phyloP scores from a whole-genome alignment of 345 rosid species.

The Euphorbia lathyris region DNA sequence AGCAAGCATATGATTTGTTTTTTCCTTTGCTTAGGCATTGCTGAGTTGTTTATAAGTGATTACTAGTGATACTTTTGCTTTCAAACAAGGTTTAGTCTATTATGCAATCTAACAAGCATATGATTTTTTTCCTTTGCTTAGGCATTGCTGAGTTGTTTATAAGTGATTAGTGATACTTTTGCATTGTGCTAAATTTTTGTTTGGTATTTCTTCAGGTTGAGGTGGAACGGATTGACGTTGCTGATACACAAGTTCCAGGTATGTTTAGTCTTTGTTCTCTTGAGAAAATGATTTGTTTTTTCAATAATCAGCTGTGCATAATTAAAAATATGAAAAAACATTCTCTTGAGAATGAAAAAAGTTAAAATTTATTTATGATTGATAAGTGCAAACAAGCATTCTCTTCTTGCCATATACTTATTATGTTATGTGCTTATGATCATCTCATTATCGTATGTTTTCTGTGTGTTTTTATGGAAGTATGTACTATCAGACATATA shows the following conservation, averaged over 20 bases:
- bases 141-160: neutral
- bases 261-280: neutral
- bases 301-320: neutral
- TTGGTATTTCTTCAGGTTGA: conserved; percentile 46
- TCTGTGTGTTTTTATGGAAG: neutral
- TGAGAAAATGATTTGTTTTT: neutral
- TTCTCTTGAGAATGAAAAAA: neutral
- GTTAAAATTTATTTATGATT: neutral
- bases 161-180: neutral
- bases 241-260: conserved; percentile 54
- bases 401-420: neutral
- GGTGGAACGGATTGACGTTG: conserved; percentile 78
- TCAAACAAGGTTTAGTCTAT: neutral
- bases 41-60: neutral
- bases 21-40: neutral
- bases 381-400: neutral
- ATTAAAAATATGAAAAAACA: neutral
- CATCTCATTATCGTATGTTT: neutral
- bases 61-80: too few species aligned
- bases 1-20: neutral
- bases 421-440: neutral
- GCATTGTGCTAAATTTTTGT: neutral
- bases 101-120: too few species aligned
- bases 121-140: neutral
- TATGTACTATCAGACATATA: too few species aligned